A percentile compares a stretch with the other conserved stretches of the same genome.
These are phyloP conservation scores for Debaryomyces coudertii DNA, from an alignment of 1,139 yeast genomes.

Conservation along the genomic window DNA sequence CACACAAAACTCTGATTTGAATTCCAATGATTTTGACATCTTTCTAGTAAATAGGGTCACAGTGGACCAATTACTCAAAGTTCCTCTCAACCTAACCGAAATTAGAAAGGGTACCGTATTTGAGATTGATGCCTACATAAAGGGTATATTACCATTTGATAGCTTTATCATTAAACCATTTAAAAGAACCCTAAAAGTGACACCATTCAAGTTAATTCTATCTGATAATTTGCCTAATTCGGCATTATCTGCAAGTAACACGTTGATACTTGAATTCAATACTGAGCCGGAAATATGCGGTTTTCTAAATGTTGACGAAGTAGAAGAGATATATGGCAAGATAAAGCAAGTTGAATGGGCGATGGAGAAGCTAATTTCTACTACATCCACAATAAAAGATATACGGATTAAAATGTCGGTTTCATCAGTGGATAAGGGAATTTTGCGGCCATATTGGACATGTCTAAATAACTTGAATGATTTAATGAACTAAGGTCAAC, in stretches of 20 bases:
- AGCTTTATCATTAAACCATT: constrained; percentile 35
- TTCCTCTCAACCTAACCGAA: constrained; percentile 18
- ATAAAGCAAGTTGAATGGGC: constrained; percentile 8
- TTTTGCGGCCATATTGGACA: constrained; percentile 17
- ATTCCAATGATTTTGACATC: constrained; percentile 14
- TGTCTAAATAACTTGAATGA: constrained; percentile 12
- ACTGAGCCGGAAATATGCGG: constrained; percentile 30
- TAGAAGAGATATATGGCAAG: constrained; percentile 28
- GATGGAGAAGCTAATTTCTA: constrained; percentile 11
- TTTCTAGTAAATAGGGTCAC: constrained; percentile 20
- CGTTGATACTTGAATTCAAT: constrained; percentile 28
- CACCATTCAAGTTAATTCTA: constrained; percentile 28
- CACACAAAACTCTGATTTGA: neutral
- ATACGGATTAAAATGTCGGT: constrained; percentile 10
- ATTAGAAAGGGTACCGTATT: constrained; percentile 19
- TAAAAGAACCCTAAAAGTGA: constrained; percentile 32
- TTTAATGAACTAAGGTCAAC: neutral
- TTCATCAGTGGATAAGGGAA: constrained; percentile 6
- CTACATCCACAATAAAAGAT: neutral
- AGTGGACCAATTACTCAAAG: constrained; percentile 13
- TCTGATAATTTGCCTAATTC: constrained; percentile 15
- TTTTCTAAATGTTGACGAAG: constrained; percentile 32
- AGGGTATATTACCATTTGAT: constrained; percentile 23
- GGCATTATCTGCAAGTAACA: constrained; percentile 4
- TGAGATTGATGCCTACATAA: constrained; percentile 24